phyloP scores from a whole-genome alignment of 23 red algal genomes.

The Gracilaria gracilis region DNA sequence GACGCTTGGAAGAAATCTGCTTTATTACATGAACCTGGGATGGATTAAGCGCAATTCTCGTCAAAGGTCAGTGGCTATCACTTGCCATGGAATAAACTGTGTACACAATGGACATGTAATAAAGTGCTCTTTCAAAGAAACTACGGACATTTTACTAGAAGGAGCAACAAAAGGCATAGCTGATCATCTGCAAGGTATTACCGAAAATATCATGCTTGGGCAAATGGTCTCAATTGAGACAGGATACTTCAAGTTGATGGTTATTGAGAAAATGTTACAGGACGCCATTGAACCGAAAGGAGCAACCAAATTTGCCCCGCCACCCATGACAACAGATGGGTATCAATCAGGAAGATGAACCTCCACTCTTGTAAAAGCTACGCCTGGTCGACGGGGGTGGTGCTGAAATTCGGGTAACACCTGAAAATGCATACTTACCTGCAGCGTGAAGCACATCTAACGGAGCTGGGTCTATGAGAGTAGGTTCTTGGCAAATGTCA shows the following conservation, averaged over 20 bases:
- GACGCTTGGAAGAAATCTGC: constrained; percentile 80
- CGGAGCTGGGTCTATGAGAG: constrained; percentile 21
- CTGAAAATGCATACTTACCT: constrained; percentile 76
- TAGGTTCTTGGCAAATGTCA: constrained; percentile 36
- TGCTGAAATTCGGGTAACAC: constrained; percentile 56
- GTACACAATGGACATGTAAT: constrained; percentile 84
- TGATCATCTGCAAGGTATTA: constrained; percentile 82
- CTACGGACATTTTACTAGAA: constrained; percentile 90
- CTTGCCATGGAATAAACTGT: constrained; percentile 93
- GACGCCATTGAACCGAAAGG: constrained; percentile 70
- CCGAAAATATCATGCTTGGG: constrained; percentile 98
- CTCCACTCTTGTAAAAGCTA: constrained; percentile 26
- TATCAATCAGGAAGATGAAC: constrained; percentile 13
- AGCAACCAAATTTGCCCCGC: neutral
- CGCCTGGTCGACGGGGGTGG: constrained; percentile 54
- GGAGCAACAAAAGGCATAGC: constrained; percentile 81
- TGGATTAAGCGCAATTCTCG: constrained; percentile 92
- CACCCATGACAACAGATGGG: constrained; percentile 34
- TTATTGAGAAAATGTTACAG: constrained; percentile 83
- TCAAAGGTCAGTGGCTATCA: constrained; percentile 71
- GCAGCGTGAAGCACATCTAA: constrained; percentile 48
- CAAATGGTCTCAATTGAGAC: constrained; percentile 88
- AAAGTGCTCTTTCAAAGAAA: constrained; percentile 97
- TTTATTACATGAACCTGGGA: constrained; percentile 81
- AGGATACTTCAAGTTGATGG: constrained; percentile 84